Percentiles rank a stretch among this genome's conserved stretches.
phyloP scores from a whole-genome alignment of 257 asterid genomes.

The Agastache rugosa region DNA sequence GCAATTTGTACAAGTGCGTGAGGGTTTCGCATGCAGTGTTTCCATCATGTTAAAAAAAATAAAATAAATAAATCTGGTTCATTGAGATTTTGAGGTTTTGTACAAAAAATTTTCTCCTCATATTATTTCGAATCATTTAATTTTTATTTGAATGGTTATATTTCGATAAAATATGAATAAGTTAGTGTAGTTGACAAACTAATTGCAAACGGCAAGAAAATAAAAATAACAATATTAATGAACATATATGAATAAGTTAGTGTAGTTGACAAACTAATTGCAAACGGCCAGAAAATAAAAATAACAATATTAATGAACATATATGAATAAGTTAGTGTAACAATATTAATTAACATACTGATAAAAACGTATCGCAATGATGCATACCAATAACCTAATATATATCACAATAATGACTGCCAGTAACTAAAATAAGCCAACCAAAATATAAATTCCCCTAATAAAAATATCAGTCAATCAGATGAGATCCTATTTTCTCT shows the following conservation, averaged over 20 bases:
- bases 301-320: too few relatives aligned
- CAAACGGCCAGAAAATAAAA: neutral
- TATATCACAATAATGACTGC: neutral
- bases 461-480: neutral
- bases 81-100: too few relatives aligned
- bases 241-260: too few relatives aligned
- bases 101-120: too few relatives aligned
- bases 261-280: neutral
- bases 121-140: too few relatives aligned
- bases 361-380: neutral
- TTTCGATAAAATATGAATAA: too few relatives aligned
- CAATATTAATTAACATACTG: neutral
- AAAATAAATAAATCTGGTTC: too few relatives aligned
- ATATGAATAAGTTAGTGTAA: too few relatives aligned
- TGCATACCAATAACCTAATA: neutral
- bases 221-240: neutral
- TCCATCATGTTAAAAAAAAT: too few relatives aligned
- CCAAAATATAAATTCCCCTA: neutral
- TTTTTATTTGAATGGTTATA: too few relatives aligned
- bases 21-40: too few relatives aligned
- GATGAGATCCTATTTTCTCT: neutral
- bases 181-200: neutral
- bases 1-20: too few relatives aligned
- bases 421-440: neutral
- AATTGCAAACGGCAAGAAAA: neutral